A percentile compares a stretch with the other conserved stretches of the same genome.
Evolutionary conservation across 371 early-diverging fungal genomes (phyloP).

Genomic region (Lichtheimia hyalospora): DNA sequence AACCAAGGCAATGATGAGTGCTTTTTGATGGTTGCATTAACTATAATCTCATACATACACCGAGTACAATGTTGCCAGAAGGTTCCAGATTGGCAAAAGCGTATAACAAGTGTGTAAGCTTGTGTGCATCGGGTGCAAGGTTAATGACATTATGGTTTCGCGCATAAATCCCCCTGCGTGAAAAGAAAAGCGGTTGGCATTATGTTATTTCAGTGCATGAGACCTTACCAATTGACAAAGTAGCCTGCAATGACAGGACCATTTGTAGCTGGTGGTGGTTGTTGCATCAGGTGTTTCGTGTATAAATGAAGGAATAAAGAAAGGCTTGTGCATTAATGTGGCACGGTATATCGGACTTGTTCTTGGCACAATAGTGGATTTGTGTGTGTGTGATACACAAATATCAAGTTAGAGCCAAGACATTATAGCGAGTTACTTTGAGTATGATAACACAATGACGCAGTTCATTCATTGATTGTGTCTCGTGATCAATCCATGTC

Average conservation of each 20-base stretch:
- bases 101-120: conserved; percentile 83
- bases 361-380: too few species aligned
- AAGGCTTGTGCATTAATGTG: not conserved
- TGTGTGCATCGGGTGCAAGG: conserved; percentile 54
- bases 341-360: not conserved
- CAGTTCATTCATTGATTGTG: too few species aligned
- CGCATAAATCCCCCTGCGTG: conserved; percentile 71
- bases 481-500: too few species aligned
- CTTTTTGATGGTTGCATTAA: not conserved
- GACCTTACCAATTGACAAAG: conserved; percentile 29
- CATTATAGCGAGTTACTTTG: too few species aligned
- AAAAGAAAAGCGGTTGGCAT: not conserved
- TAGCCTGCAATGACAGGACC: conserved; percentile 37
- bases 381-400: too few species aligned
- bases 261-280: conserved; percentile 24
- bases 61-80: conserved; percentile 63
- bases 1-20: not conserved
- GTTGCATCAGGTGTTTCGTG: conserved; percentile 10
- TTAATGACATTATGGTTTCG: conserved; percentile 67
- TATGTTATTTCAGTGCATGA: not conserved
- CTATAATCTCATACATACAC: conserved; percentile 25
- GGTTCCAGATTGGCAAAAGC: conserved; percentile 83
- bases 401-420: too few species aligned
- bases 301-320: not conserved
- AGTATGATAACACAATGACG: too few species aligned